phyloP scores from a whole-genome alignment of 805 yeast genomes.

The Peterozyma xylosa region DNA sequence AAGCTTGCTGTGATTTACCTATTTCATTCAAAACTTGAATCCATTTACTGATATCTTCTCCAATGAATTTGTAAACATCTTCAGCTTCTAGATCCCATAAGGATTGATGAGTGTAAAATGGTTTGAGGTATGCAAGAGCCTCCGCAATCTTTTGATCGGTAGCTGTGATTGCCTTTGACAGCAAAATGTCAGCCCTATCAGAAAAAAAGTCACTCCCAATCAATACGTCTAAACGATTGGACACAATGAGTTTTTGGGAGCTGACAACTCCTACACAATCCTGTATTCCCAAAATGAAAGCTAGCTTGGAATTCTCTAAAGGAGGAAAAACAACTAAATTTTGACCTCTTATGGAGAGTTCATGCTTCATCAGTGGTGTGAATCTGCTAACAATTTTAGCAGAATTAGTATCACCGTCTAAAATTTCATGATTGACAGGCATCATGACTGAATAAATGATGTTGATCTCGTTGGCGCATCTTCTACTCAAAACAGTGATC shows the following conservation, averaged over 20 bases:
- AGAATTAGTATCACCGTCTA: not conserved
- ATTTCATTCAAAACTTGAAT: conserved; percentile 34
- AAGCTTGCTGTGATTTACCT: conserved; percentile 30
- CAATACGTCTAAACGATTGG: conserved; percentile 16
- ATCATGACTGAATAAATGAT: conserved; percentile 3
- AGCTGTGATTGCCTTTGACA: conserved; percentile 14
- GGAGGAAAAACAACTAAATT: conserved; percentile 31
- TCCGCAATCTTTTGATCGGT: conserved; percentile 24
- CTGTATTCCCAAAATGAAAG: conserved; percentile 20
- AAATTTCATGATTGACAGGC: not conserved
- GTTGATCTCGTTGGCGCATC: conserved; percentile 16
- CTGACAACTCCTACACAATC: conserved; percentile 13
- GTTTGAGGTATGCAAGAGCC: conserved; percentile 29
- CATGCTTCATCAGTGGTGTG: conserved; percentile 19
- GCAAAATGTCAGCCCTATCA: conserved; percentile 5
- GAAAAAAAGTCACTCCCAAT: not conserved
- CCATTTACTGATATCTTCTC: conserved; percentile 38
- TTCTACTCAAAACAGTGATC: conserved; percentile 15
- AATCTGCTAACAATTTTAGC: conserved; percentile 1
- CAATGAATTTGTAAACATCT: conserved; percentile 27
- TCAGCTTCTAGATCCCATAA: conserved; percentile 51
- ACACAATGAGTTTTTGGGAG: conserved; percentile 17
- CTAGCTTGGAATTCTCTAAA: conserved; percentile 26
- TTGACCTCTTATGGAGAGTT: conserved; percentile 28
- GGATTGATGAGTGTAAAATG: conserved; percentile 51